Percentiles rank a stretch among this genome's conserved stretches.
phyloP scores from a whole-genome alignment of 1,139 yeast genomes.

The Blastobotrys raffinosifermentans region DNA sequence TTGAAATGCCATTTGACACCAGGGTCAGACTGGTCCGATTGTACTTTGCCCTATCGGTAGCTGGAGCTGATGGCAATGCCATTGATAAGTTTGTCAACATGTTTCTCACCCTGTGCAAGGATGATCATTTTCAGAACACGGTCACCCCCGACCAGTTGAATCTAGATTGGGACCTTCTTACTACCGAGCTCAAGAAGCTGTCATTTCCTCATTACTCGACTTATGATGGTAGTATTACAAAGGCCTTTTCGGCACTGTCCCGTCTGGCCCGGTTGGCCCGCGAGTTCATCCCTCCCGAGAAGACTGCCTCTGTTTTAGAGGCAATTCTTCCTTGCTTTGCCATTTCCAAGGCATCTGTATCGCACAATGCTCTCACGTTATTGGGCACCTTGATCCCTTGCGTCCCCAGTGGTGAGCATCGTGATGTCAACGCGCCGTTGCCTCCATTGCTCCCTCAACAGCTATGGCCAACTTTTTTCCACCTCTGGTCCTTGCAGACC shows the following conservation, averaged over 20 bases:
- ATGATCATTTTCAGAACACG: conserved; percentile 22
- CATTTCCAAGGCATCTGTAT: conserved; percentile 51
- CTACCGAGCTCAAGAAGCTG: conserved; percentile 19
- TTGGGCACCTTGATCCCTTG: conserved; percentile 29
- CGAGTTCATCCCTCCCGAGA: conserved; percentile 36
- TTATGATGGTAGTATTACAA: conserved; percentile 23
- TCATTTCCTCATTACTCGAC: conserved; percentile 21
- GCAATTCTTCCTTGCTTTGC: conserved; percentile 49
- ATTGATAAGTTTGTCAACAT: conserved; percentile 59
- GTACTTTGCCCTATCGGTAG: conserved; percentile 65
- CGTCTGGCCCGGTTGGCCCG: conserved; percentile 46
- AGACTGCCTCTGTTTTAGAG: conserved; percentile 35
- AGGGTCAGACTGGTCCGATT: conserved; percentile 61
- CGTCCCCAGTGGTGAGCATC: conserved; percentile 16
- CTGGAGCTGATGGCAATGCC: conserved; percentile 68
- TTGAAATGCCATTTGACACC: conserved; percentile 66
- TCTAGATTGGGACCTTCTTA: conserved; percentile 26
- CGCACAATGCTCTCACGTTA: conserved; percentile 47
- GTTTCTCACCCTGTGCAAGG: conserved; percentile 46
- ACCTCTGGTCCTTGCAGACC: conserved; percentile 64
- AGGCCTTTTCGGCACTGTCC: conserved; percentile 41
- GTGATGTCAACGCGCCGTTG: conserved; percentile 4
- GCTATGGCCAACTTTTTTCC: conserved; percentile 53
- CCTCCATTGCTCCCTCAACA: conserved; percentile 21
- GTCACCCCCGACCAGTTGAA: conserved; percentile 20